These are phyloP conservation scores for Tetrastigma voinierianum DNA, from an alignment of 164 flowering plant species.

Conservation along the genomic window DNA sequence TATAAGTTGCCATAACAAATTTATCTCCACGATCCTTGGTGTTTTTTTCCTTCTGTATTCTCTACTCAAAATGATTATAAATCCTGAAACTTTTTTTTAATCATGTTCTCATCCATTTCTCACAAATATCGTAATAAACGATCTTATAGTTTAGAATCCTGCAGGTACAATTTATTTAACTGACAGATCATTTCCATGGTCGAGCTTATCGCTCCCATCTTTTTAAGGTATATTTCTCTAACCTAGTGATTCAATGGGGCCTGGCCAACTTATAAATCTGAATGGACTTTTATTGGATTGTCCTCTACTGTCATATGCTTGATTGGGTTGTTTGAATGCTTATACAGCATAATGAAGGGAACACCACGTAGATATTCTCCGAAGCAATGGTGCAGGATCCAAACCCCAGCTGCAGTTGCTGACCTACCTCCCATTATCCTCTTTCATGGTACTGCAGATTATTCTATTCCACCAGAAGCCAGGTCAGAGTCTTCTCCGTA, in stretches of 20 bases:
- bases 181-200: slow-evolving; percentile 61
- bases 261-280: not conserved
- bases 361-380: slow-evolving; percentile 56
- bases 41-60: not conserved
- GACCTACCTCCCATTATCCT: slow-evolving; percentile 60
- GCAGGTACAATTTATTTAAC: slow-evolving; percentile 62
- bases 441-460: slow-evolving; percentile 70
- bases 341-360: slow-evolving; percentile 79
- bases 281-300: not conserved
- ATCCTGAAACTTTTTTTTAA: not conserved
- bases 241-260: not conserved
- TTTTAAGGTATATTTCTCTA: slow-evolving; percentile 47
- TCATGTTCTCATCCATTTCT: not conserved
- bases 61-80: not conserved
- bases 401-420: slow-evolving; percentile 42
- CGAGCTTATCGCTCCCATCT: slow-evolving; percentile 62
- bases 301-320: not conserved
- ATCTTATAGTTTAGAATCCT: not conserved
- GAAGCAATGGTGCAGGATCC: slow-evolving; percentile 60
- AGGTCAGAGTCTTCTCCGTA: slow-evolving; percentile 39
- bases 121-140: not conserved
- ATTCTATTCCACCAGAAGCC: slow-evolving; percentile 67
- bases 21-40: too few species aligned
- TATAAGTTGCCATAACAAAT: too few species aligned
- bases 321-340: slow-evolving; percentile 10